Evolutionary conservation across 768 basidiomycete genomes (phyloP).

Genomic region (Tricholoma matsutake): DNA sequence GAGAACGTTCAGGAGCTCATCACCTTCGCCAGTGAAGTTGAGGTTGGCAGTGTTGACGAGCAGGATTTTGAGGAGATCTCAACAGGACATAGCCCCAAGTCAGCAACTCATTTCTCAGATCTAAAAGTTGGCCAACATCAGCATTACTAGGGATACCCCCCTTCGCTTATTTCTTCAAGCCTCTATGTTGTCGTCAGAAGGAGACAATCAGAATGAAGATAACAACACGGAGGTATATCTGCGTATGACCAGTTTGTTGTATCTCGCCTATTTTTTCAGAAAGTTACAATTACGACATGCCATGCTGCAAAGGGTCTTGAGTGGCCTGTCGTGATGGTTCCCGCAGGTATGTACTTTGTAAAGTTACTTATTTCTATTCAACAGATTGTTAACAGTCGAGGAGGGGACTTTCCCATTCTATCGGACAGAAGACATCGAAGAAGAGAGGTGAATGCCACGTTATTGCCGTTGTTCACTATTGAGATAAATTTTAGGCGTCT

Average conservation of each 20-base stretch:
- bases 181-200: constrained; percentile 81
- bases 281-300: constrained; percentile 82
- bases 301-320: constrained; percentile 91
- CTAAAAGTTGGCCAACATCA: background rate
- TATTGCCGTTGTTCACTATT: background rate
- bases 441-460: constrained; percentile 60
- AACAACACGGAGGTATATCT: constrained; percentile 21
- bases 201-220: constrained; percentile 57
- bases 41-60: constrained; percentile 21
- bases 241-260: background rate
- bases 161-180: constrained; percentile 72
- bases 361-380: background rate
- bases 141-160: constrained; percentile 44
- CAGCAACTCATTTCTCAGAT: background rate
- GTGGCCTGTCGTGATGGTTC: constrained; percentile 87
- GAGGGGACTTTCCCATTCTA: constrained; percentile 73
- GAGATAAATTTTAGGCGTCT: constrained; percentile 50
- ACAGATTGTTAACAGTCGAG: constrained; percentile 48
- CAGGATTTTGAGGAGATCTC: background rate
- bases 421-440: constrained; percentile 70
- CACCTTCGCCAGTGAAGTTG: constrained; percentile 66
- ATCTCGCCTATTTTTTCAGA: constrained; percentile 35
- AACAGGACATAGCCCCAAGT: background rate
- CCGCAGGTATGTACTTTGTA: constrained; percentile 45
- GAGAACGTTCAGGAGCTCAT: constrained; percentile 87